Evolutionary conservation across 2,329 filamentous ascomycete species (phyloP).

Genomic region (Aspergillus quadricinctus): DNA sequence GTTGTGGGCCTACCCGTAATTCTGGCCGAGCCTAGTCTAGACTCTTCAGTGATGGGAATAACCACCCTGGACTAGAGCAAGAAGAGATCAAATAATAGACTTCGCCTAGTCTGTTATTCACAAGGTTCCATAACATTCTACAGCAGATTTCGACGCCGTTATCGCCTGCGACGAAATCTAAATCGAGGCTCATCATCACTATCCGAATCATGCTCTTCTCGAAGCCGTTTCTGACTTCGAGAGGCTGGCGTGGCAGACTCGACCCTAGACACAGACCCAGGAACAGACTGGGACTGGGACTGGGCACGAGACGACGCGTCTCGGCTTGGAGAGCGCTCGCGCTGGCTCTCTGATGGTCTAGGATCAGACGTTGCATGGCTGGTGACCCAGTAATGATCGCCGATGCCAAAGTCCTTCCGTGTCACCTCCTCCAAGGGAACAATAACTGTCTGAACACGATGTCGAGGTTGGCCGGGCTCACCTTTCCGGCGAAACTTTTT

Average conservation of each 20-base stretch:
- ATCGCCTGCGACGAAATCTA: slow-evolving; percentile 48
- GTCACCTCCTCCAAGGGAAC: slow-evolving; percentile 68
- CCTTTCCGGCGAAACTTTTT: slow-evolving; percentile 65
- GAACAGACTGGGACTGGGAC: slow-evolving; percentile 10
- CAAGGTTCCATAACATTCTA: slow-evolving; percentile 6
- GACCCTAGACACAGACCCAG: slow-evolving; percentile 16
- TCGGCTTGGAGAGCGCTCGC: slow-evolving; percentile 3
- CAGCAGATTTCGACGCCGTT: not conserved
- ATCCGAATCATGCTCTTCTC: slow-evolving; percentile 45
- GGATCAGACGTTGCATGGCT: slow-evolving; percentile 26
- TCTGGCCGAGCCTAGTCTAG: not conserved
- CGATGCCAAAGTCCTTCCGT: slow-evolving; percentile 67
- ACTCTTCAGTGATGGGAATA: not conserved
- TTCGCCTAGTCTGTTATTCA: not conserved
- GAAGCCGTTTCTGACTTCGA: slow-evolving; percentile 30
- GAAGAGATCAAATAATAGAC: too few relatives aligned
- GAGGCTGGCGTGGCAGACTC: slow-evolving; percentile 15
- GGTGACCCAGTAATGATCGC: slow-evolving; percentile 68
- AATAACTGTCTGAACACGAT: slow-evolving; percentile 54
- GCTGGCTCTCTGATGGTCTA: slow-evolving; percentile 18
- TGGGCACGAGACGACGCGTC: slow-evolving; percentile 10
- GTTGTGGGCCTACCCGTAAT: not conserved
- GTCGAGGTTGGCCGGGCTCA: slow-evolving; percentile 31
- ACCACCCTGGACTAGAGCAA: too few relatives aligned
- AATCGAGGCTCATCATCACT: slow-evolving; percentile 56